Evolutionary conservation across 2,329 filamentous ascomycete genomes (phyloP).

Genomic region (Microsporum canis): DNA sequence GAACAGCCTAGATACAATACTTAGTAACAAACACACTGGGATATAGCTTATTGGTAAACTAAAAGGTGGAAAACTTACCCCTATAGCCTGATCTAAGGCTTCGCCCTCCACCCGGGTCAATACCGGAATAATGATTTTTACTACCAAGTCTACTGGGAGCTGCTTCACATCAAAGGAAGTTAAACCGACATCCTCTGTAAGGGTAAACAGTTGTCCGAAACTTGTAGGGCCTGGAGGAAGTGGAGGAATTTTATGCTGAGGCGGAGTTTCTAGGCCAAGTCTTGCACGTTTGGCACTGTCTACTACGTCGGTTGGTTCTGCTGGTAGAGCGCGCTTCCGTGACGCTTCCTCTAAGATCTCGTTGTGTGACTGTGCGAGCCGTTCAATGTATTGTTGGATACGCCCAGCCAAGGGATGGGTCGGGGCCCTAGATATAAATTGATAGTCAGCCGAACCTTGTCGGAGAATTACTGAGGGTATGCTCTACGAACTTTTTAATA

Average conservation of each 20-base stretch:
- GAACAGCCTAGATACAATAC: conserved; percentile 24
- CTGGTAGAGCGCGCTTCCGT: conserved; percentile 63
- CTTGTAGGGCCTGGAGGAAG: conserved; percentile 65
- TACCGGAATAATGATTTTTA: conserved; percentile 70
- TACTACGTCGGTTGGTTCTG: conserved; percentile 58
- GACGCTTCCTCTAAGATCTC: conserved; percentile 67
- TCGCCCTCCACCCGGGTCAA: conserved; percentile 59
- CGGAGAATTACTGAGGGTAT: neutral
- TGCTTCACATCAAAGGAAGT: conserved; percentile 72
- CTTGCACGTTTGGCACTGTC: conserved; percentile 75
- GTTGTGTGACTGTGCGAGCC: conserved; percentile 62
- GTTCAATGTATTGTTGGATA: conserved; percentile 79
- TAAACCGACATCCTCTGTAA: conserved; percentile 63
- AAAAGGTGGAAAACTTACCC: conserved; percentile 39
- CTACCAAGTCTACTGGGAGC: conserved; percentile 62
- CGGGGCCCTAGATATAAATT: conserved; percentile 50
- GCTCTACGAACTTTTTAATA: conserved; percentile 53
- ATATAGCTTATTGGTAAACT: neutral
- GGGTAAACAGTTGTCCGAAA: conserved; percentile 72
- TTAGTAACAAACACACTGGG: neutral
- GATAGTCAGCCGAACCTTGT: neutral
- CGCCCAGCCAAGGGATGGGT: conserved; percentile 62
- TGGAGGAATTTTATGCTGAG: conserved; percentile 50
- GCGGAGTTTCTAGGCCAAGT: conserved; percentile 44
- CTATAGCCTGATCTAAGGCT: conserved; percentile 60